Evolutionary conservation across 1,284 basidiomycete genomes (phyloP), one percentile per base, ranked within the genome.

Genomic region (Farysia itapuensis): DNA sequence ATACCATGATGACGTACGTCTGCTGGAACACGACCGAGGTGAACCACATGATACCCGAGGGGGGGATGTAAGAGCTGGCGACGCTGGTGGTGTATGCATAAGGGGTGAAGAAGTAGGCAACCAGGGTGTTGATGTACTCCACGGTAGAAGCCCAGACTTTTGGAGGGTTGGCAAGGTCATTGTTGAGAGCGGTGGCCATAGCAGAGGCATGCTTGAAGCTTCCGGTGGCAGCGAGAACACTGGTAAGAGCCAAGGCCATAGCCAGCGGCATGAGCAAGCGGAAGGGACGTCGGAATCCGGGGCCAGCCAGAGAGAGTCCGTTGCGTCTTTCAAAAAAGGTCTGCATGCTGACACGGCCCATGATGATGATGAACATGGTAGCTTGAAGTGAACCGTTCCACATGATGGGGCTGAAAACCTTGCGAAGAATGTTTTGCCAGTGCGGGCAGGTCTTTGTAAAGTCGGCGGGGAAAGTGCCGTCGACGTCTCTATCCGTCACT

Each of bases 351-450:
- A 61, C 60, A 8, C 67, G 56, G 7, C 57, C 64, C 45, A 54
- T 53, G 29, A 70, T 48, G 25, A 70, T 53, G 40, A 70, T 48
- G 50, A 61, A 70, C 50, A 64, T 61, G 48, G 59, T 54, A 7
- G 52, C 46, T 38, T 67, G 67, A 31, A 67, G 40, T 23, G 44
- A 57, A 7, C 64, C 64, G 39, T 67, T 66, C 36, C 46, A 70
- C 30, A 70, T 39, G 25, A 70, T 28, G 4, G 67, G 67, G 9
- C 46, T 44, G 29, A 70, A 29, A 13, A 30, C 43, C 54, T 70
- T 70, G 39, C 67, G 64, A n/a, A 70, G 19, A 2, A 43, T 32
- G 43, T 58, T 64, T 48, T 56, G 53, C 67, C 67, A 69, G 12
- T 36, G n/a, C 2, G 40, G 53, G 12, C 39, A 58, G 23, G 49